Percentiles rank a stretch among this genome's conserved stretches.
Evolutionary conservation across 768 basidiomycete species (phyloP).

Genomic region (Crassisporium funariophilum): DNA sequence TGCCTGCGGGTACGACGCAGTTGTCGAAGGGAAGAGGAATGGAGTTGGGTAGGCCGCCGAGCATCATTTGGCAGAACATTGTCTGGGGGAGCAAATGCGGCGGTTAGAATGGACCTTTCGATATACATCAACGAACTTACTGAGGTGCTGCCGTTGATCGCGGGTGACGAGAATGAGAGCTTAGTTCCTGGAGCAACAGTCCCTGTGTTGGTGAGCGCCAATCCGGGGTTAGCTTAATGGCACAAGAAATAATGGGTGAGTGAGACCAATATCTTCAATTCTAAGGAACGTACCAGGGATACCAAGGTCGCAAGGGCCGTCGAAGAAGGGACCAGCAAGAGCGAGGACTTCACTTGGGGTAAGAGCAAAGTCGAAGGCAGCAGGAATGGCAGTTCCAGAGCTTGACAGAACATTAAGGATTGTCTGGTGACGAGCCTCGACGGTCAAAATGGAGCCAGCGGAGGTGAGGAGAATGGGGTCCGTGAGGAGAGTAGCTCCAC

Average conservation of each 20-base stretch:
- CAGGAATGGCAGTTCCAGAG: conserved; percentile 58
- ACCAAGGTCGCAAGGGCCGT: conserved; percentile 62
- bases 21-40: conserved; percentile 58
- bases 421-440: conserved; percentile 84
- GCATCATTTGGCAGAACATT: conserved; percentile 76
- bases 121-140: not conserved
- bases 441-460: conserved; percentile 75
- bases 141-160: conserved; percentile 49
- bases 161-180: conserved; percentile 60
- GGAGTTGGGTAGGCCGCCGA: conserved; percentile 59
- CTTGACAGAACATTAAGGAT: conserved; percentile 71
- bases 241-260: not conserved
- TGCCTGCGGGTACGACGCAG: conserved; percentile 64
- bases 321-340: conserved; percentile 67
- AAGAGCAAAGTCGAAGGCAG: conserved; percentile 75
- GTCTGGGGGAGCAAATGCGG: conserved; percentile 34
- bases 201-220: conserved; percentile 68
- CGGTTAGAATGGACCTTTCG: conserved; percentile 3
- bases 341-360: conserved; percentile 71
- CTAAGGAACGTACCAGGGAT: conserved; percentile 44
- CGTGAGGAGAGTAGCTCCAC: conserved; percentile 62
- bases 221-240: conserved; percentile 54
- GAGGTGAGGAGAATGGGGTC: conserved; percentile 62
- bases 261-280: not conserved
- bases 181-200: conserved; percentile 55